Conservation (phyloP, 192 early-diverging fungal species). For the Backusella sp. region DNA sequence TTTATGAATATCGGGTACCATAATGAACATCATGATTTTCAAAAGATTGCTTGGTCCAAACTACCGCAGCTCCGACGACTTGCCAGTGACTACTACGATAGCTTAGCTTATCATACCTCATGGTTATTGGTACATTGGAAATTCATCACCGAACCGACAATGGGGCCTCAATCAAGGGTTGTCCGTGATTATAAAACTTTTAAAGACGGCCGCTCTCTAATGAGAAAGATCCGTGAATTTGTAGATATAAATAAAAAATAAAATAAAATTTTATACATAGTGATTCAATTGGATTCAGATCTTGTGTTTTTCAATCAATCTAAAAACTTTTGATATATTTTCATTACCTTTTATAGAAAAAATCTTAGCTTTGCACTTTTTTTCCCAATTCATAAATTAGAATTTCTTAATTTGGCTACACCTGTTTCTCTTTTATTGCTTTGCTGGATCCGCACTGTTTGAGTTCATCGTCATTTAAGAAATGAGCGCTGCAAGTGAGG, state of each 20-base stretch:
- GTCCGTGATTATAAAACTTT: slow-evolving; percentile 70
- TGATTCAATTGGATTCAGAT: neutral
- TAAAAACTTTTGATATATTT: neutral
- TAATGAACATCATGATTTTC: slow-evolving; percentile 98
- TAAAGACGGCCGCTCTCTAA: slow-evolving; percentile 66
- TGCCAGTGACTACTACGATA: slow-evolving; percentile 91
- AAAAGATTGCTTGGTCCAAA: slow-evolving; percentile 83
- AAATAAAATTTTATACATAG: neutral
- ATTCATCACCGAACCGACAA: slow-evolving; percentile 73
- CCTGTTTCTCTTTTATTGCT: neutral
- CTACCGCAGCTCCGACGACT: slow-evolving; percentile 76
- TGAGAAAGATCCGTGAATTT: slow-evolving; percentile 39
- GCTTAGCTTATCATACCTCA: slow-evolving; percentile 77
- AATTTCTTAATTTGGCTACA: neutral
- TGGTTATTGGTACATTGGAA: slow-evolving; percentile 84
- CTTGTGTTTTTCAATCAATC: neutral
- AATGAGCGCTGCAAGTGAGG: too few relatives aligned
- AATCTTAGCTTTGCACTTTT: neutral
- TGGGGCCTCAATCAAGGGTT: slow-evolving; percentile 84
- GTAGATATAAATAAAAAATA: neutral
- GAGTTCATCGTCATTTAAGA: too few relatives aligned
- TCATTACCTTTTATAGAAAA: neutral
- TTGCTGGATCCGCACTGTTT: neutral
- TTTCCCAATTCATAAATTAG: neutral
- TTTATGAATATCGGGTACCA: slow-evolving; percentile 97